Percentiles rank a stretch among this genome's conserved stretches.
Evolutionary conservation across 805 yeast genomes (phyloP).

Genomic region (Sungouiozyma ichnusensis): DNA sequence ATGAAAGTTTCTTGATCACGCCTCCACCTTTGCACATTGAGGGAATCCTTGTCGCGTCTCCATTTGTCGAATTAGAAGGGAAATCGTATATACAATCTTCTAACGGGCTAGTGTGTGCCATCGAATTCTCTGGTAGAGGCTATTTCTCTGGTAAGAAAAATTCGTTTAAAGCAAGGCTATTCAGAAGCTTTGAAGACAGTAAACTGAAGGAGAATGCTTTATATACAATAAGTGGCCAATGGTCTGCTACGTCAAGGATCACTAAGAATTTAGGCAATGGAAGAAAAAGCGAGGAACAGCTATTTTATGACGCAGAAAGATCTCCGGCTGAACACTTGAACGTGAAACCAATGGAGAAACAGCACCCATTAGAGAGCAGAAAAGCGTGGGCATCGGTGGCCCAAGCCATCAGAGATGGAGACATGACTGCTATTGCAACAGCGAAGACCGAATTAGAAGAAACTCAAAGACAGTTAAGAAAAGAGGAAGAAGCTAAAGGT

Average conservation of each 20-base stretch:
- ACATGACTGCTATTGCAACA: constrained; percentile 63
- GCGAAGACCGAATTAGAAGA: constrained; percentile 79
- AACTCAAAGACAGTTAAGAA: constrained; percentile 75
- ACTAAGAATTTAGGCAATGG: constrained; percentile 36
- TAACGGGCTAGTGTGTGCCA: constrained; percentile 57
- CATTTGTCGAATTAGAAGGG: constrained; percentile 91
- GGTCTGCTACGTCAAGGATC: constrained; percentile 76
- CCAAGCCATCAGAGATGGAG: constrained; percentile 67
- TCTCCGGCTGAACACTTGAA: constrained; percentile 44
- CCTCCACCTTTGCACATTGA: constrained; percentile 92
- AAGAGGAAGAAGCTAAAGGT: constrained; percentile 58
- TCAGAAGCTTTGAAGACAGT: constrained; percentile 40
- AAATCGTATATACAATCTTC: constrained; percentile 76
- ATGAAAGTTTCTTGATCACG: constrained; percentile 69
- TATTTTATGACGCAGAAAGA: constrained; percentile 57
- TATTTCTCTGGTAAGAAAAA: constrained; percentile 93
- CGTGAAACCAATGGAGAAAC: constrained; percentile 78
- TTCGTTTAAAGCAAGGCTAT: constrained; percentile 78
- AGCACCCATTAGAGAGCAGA: constrained; percentile 74
- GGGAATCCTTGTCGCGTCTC: constrained; percentile 82
- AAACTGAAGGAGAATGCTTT: constrained; percentile 52
- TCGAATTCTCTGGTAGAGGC: constrained; percentile 88
- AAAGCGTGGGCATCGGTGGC: constrained; percentile 91
- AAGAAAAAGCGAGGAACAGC: constrained; percentile 8
- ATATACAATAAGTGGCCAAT: constrained; percentile 81